Conservation (phyloP, 106 monocot genomes). For the Hemerocallis citrina region DNA sequence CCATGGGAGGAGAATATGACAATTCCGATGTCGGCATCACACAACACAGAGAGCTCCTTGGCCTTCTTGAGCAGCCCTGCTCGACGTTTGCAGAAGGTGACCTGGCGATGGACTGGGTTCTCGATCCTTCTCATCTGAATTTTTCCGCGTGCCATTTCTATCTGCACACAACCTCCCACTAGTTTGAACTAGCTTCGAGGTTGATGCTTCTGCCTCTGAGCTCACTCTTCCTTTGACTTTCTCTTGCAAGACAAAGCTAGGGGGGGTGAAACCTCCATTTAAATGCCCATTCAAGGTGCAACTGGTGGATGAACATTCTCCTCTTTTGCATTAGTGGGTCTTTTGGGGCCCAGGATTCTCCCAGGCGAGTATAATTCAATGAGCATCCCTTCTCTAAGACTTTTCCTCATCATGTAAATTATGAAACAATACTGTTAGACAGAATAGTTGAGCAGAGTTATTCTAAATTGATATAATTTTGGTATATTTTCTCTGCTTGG, state of each 20-base stretch:
- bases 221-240: constrained; percentile 6
- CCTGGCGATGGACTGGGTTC: constrained; percentile 63
- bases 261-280: background rate
- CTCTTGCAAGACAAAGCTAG: background rate
- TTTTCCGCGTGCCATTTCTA: constrained; percentile 64
- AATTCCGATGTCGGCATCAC: constrained; percentile 64
- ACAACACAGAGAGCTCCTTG: constrained; percentile 58
- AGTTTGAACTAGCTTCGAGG: constrained; percentile 89
- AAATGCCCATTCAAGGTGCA: constrained; percentile 5
- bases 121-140: constrained; percentile 63
- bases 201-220: constrained; percentile 23
- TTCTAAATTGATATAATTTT: no score
- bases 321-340: constrained; percentile 4
- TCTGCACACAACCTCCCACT: constrained; percentile 64
- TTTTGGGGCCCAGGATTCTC: background rate
- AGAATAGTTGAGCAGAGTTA: no score
- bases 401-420: background rate
- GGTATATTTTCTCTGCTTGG: no score
- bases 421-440: no score
- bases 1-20: constrained; percentile 73
- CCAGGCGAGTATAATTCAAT: background rate
- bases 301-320: background rate
- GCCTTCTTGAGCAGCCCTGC: constrained; percentile 69
- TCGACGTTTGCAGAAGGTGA: constrained; percentile 74
- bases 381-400: background rate